Evolutionary conservation across 257 asterid genomes (phyloP).

Genomic region (Capsicum chinense): DNA sequence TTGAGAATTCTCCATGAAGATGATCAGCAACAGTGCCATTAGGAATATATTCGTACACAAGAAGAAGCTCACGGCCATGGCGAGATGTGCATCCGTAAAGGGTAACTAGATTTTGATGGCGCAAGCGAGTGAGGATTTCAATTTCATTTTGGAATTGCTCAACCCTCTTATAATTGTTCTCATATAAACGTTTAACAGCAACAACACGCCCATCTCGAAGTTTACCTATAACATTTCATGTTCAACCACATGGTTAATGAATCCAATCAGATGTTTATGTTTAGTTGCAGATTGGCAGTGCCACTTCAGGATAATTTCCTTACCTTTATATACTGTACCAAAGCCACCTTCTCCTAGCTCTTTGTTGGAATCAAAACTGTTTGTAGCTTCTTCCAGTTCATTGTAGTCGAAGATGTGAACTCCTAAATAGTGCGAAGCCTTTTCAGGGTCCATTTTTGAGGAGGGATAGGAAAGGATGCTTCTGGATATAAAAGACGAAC

Average conservation of each 20-base stretch:
- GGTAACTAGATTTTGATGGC: slow-evolving; percentile 64
- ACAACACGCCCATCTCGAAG: slow-evolving; percentile 75
- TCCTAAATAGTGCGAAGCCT: slow-evolving; percentile 50
- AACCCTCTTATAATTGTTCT: slow-evolving; percentile 69
- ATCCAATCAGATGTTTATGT: background rate
- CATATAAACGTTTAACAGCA: slow-evolving; percentile 77
- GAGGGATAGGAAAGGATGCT: slow-evolving; percentile 58
- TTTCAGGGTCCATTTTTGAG: slow-evolving; percentile 45
- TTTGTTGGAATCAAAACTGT: slow-evolving; percentile 55
- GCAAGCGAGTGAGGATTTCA: slow-evolving; percentile 61
- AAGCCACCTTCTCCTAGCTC: slow-evolving; percentile 93
- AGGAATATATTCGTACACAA: slow-evolving; percentile 75
- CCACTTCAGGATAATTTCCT: background rate
- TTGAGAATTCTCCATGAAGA: slow-evolving; percentile 65
- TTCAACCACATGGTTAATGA: slow-evolving; percentile 22
- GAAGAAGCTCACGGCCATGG: slow-evolving; percentile 61
- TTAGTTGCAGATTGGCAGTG: background rate
- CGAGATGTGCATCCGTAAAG: slow-evolving; percentile 84
- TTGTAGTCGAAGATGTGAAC: slow-evolving; percentile 61
- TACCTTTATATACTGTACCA: slow-evolving; percentile 74
- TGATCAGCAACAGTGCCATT: slow-evolving; percentile 88
- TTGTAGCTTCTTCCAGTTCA: slow-evolving; percentile 84
- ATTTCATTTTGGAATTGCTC: slow-evolving; percentile 84
- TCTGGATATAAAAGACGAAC: slow-evolving; percentile 39
- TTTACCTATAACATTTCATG: slow-evolving; percentile 50